Evolutionary conservation across 441 rosid genomes (phyloP).

Genomic region (Populus trichocarpa): DNA sequence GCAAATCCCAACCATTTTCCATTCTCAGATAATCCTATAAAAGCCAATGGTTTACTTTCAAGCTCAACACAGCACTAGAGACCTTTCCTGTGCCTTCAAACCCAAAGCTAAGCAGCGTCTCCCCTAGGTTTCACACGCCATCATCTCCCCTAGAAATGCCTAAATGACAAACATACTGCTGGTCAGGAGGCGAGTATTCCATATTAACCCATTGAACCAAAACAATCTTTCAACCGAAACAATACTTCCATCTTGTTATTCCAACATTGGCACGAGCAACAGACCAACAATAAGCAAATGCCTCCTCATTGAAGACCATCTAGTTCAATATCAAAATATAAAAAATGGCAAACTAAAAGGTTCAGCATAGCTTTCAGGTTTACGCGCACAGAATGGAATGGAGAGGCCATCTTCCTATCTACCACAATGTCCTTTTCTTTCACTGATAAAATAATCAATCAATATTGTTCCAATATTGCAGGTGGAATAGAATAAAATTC

Average conservation of each 20-base stretch:
- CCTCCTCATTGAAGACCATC: slow-evolving; percentile 24
- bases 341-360: not conserved
- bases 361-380: not conserved
- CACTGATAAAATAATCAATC: not conserved
- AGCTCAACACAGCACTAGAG: slow-evolving; percentile 32
- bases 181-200: slow-evolving; percentile 29
- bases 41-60: slow-evolving; percentile 29
- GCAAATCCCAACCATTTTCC: slow-evolving; percentile 37
- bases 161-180: slow-evolving; percentile 32
- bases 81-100: slow-evolving; percentile 37
- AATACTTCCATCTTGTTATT: slow-evolving; percentile 29
- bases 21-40: slow-evolving; percentile 34
- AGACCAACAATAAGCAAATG: slow-evolving; percentile 43
- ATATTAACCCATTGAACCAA: slow-evolving; percentile 23
- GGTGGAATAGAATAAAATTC: not conserved
- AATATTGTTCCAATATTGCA: not conserved
- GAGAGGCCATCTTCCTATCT: not conserved
- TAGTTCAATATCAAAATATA: slow-evolving; percentile 29
- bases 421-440: not conserved
- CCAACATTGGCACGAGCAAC: slow-evolving; percentile 32
- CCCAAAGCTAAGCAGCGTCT: slow-evolving; percentile 27
- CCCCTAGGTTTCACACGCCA: slow-evolving; percentile 30
- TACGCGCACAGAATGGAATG: not conserved
- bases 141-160: slow-evolving; percentile 32
- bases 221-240: slow-evolving; percentile 26